A percentile compares a stretch with the other conserved stretches of the same genome.
Conservation (phyloP, 257 asterid species). For the Plantago elongata region DNA sequence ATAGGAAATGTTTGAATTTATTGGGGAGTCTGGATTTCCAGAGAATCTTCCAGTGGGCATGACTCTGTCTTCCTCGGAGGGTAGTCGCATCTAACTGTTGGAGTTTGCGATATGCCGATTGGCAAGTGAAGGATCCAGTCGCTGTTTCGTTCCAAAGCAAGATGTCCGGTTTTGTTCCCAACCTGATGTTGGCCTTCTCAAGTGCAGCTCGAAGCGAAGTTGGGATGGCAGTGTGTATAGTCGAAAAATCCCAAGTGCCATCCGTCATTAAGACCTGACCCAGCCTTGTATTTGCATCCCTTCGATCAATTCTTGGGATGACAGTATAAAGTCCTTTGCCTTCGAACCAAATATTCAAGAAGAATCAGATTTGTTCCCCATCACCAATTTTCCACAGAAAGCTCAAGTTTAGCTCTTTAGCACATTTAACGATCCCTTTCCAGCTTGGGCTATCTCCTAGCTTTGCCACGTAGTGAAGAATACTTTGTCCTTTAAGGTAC, state of each 20-base stretch:
- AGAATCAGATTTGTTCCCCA: too few relatives aligned
- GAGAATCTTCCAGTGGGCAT: not conserved
- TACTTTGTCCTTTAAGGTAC: not conserved
- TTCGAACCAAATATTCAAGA: not conserved
- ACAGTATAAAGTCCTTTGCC: not conserved
- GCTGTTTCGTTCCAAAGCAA: not conserved
- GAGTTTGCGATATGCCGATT: not conserved
- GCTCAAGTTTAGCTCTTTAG: not conserved
- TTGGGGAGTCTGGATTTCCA: too few relatives aligned
- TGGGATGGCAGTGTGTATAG: not conserved
- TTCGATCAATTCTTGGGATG: not conserved
- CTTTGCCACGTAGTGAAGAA: not conserved
- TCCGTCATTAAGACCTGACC: not conserved
- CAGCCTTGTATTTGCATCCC: not conserved
- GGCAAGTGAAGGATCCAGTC: not conserved
- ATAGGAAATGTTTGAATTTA: too few relatives aligned
- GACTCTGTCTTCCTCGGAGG: too few relatives aligned
- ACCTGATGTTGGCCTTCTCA: not conserved
- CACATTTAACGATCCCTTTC: not conserved
- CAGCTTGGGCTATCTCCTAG: not conserved
- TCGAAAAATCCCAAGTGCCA: not conserved
- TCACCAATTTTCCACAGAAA: not conserved
- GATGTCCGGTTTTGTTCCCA: not conserved
- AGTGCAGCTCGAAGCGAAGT: not conserved
- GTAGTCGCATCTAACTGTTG: not conserved